phyloP scores from a whole-genome alignment of 345 rosid genomes.

The Lumnitzera racemosa region DNA sequence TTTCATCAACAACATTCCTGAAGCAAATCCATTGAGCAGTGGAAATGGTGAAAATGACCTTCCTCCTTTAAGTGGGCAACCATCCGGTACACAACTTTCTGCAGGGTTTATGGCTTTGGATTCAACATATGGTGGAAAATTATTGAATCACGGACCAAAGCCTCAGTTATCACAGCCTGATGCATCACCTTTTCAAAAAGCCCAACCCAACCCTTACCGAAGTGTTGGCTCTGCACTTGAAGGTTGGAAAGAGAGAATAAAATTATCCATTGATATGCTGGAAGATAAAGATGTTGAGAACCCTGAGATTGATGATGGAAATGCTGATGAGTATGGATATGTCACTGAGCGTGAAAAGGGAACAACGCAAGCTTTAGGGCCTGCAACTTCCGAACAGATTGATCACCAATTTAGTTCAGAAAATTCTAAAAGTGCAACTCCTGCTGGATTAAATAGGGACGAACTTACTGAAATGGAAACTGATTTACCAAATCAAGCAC shows the following conservation, averaged over 20 bases:
- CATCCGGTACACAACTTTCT: conserved; percentile 32
- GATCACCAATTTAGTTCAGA: conserved; percentile 36
- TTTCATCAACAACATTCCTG: conserved; percentile 37
- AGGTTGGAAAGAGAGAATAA: conserved; percentile 91
- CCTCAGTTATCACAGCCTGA: conserved; percentile 35
- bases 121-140: conserved; percentile 39
- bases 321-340: conserved; percentile 73
- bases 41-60: conserved; percentile 33
- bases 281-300: conserved; percentile 38
- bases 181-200: conserved; percentile 34
- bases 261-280: conserved; percentile 52
- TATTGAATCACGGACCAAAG: conserved; percentile 36
- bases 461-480: conserved; percentile 55
- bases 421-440: conserved; percentile 42
- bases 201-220: conserved; percentile 67
- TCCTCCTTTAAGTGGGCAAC: conserved; percentile 38
- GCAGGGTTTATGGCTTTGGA: conserved; percentile 37
- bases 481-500: conserved; percentile 35
- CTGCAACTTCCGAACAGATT: conserved; percentile 81
- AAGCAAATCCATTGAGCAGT: conserved; percentile 35
- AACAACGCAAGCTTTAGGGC: conserved; percentile 79
- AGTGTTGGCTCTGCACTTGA: conserved; percentile 81
- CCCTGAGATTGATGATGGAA: conserved; percentile 56
- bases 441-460: conserved; percentile 25
- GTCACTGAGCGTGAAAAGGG: conserved; percentile 67